These are phyloP conservation scores for Venturiaceae sp. DNA, from an alignment of 2,329 filamentous ascomycete species.

Conservation along the genomic window DNA sequence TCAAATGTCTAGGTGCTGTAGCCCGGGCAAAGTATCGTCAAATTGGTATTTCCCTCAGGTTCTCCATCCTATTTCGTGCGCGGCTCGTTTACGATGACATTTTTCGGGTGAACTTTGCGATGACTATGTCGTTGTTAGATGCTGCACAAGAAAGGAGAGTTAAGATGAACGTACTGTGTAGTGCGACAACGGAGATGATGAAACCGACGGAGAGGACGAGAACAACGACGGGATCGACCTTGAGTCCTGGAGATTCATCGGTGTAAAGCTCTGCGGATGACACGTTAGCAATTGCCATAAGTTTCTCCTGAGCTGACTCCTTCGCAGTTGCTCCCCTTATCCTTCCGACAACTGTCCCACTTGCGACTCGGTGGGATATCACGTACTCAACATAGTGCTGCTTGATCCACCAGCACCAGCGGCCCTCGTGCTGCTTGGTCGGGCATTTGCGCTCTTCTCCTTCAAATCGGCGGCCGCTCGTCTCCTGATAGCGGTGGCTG, in stretches of 20 bases:
- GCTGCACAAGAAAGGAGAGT: neutral
- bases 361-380: neutral
- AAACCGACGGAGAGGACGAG: slow-evolving; percentile 94
- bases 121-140: slow-evolving; percentile 48
- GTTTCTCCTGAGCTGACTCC: neutral
- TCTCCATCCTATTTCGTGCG: neutral
- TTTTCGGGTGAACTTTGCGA: slow-evolving; percentile 87
- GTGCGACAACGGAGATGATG: slow-evolving; percentile 95
- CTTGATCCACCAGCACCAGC: slow-evolving; percentile 93
- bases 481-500: slow-evolving; percentile 89
- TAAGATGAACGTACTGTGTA: slow-evolving; percentile 69
- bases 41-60: neutral
- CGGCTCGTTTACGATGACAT: slow-evolving; percentile 49
- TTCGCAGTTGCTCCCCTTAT: neutral
- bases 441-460: slow-evolving; percentile 89
- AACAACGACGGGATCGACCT: slow-evolving; percentile 96
- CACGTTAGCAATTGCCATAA: neutral
- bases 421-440: slow-evolving; percentile 83
- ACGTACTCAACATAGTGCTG: slow-evolving; percentile 95
- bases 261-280: slow-evolving; percentile 75
- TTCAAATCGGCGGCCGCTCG: slow-evolving; percentile 95
- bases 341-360: neutral
- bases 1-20: neutral
- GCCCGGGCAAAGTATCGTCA: neutral
- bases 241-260: slow-evolving; percentile 92